Evolutionary conservation across 768 basidiomycete genomes (phyloP).

Genomic region (Lanmaoa pseudosensibilis): DNA sequence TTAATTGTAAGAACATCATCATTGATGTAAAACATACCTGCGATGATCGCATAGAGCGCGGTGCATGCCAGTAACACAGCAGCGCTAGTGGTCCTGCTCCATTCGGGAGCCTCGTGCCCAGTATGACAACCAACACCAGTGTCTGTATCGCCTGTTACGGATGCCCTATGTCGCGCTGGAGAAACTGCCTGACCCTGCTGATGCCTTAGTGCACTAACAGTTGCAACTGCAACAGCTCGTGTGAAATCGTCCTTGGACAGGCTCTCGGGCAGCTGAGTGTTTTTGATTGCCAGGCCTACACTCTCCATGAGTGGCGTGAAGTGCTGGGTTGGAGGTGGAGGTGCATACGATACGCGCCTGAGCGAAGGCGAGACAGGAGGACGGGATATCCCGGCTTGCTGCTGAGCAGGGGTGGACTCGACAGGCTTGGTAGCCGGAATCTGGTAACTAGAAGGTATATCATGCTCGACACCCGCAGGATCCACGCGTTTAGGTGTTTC

Average conservation of each 20-base stretch:
- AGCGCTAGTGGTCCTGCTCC: conserved; percentile 89
- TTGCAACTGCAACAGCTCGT: conserved; percentile 90
- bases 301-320: conserved; percentile 73
- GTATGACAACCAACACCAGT: conserved; percentile 58
- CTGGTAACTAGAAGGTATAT: conserved; percentile 38
- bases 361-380: conserved; percentile 44
- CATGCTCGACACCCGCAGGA: conserved; percentile 34
- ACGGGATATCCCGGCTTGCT: conserved; percentile 15
- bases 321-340: conserved; percentile 34
- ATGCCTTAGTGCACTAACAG: conserved; percentile 86
- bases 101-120: conserved; percentile 94
- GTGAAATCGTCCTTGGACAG: conserved; percentile 89
- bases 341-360: conserved; percentile 59
- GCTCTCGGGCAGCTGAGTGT: conserved; percentile 52
- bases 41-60: conserved; percentile 90
- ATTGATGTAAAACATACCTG: conserved; percentile 57
- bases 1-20: background rate
- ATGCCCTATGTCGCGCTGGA: conserved; percentile 46
- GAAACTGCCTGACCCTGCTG: conserved; percentile 59
- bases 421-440: conserved; percentile 35
- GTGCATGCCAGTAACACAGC: conserved; percentile 90
- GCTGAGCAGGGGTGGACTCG: conserved; percentile 23
- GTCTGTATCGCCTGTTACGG: conserved; percentile 40
- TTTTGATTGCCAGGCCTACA: conserved; percentile 76
- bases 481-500: conserved; percentile 48